phyloP scores from a whole-genome alignment of 345 rosid genomes.

The Hirschfeldia incana region DNA sequence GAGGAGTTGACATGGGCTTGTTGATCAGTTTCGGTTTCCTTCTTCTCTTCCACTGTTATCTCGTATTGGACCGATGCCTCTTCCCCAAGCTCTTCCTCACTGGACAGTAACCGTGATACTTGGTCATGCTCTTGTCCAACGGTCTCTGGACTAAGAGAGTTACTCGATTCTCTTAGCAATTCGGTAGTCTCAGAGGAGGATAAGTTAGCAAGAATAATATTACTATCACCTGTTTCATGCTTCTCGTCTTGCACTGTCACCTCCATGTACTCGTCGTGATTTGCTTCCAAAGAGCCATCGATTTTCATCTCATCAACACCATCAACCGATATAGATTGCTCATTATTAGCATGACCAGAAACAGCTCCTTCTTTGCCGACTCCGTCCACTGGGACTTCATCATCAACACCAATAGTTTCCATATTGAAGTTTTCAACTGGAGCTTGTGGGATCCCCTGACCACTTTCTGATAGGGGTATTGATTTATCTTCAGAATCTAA shows the following conservation, averaged over 20 bases:
- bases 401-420: conserved; percentile 25
- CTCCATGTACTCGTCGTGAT: conserved; percentile 25
- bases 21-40: conserved; percentile 32
- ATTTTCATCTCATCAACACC: conserved; percentile 13
- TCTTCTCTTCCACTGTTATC: conserved; percentile 25
- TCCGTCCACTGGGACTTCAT: conserved; percentile 22
- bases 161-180: conserved; percentile 38
- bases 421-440: conserved; percentile 26
- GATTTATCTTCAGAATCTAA: conserved; percentile 27
- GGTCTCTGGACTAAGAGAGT: conserved; percentile 33
- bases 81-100: conserved; percentile 21
- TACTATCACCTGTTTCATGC: conserved; percentile 43
- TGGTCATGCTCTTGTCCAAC: conserved; percentile 34
- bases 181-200: conserved; percentile 34
- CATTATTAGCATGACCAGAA: conserved; percentile 20
- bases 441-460: conserved; percentile 9
- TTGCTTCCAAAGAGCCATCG: conserved; percentile 25
- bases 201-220: conserved; percentile 35
- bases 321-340: conserved; percentile 18
- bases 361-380: conserved; percentile 24
- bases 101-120: conserved; percentile 23
- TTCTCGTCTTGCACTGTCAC: conserved; percentile 35
- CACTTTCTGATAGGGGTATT: conserved; percentile 20
- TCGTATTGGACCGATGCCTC: conserved; percentile 25
- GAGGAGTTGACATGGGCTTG: conserved; percentile 20